Evolutionary conservation across 106 monocot species (phyloP), one percentile per base, ranked within the genome.

Genomic region (Alisma plantagoaquatica): DNA sequence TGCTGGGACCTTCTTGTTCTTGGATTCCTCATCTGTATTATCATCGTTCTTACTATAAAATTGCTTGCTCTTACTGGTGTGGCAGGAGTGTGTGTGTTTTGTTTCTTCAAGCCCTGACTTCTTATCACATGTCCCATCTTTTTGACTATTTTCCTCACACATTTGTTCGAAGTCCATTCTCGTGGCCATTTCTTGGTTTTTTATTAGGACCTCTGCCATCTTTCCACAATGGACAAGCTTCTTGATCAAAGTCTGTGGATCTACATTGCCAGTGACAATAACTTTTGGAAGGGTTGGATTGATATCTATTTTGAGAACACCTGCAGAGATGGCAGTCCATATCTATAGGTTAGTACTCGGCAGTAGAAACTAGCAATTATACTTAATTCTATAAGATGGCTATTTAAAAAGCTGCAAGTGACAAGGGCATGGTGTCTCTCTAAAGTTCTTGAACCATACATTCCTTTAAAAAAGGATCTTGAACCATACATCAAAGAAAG

Each of bases 71-170:
- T 49, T 49, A 24, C 32, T 12, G 9, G 47, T 20, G 18, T 38
- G 18, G 59, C 45, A 29, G 25, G 2, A 44, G n/a, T n/a, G 10
- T 46, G 43, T 25, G 43, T 8, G 15, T 12, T 43, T 42, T 12
- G 41, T n/a, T 42, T 58, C 42, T 20, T 58, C 24, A 8, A 11
- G 12, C 41, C 14, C 47, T 2, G 31, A 6, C 22, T 61, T 49
- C 17, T 46, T 49, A 22, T 31, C 48, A 30, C 4, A 48, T 14
- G 22, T 31, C 15, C 27, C 35, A 54, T 47, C 69, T 31, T 48
- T 49, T 20, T 10, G n/a, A 27, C 57, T 70, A 0, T 62, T 26
- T 27, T 61, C 48, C 4, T 28, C 57, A 4, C 18, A 9, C 23
- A 7, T 54, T 54, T 2, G 27, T 29, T 29, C 12, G 31, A 4